Evolutionary conservation across 495 filamentous ascomycete genomes (phyloP).

Genomic region (Lichina pygmaea): DNA sequence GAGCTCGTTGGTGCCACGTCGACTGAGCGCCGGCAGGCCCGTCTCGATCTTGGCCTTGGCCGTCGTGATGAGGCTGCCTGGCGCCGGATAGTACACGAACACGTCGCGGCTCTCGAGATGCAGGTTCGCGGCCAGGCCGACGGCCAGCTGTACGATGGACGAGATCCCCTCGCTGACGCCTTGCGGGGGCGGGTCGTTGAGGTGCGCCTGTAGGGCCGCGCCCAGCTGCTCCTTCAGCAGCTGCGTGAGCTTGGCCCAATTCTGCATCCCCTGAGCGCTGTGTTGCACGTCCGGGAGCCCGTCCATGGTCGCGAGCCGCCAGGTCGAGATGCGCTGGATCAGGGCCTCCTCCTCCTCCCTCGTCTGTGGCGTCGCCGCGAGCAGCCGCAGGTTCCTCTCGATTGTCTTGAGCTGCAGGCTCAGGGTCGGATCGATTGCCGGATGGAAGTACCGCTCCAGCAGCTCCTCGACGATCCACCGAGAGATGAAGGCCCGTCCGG

Average conservation of each 20-base stretch:
- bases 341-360: constrained; percentile 79
- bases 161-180: constrained; percentile 58
- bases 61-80: constrained; percentile 35
- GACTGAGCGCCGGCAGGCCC: constrained; percentile 41
- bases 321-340: constrained; percentile 64
- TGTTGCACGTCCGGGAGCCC: constrained; percentile 38
- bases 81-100: constrained; percentile 55
- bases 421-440: constrained; percentile 45
- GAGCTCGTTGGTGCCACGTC: constrained; percentile 18
- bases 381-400: constrained; percentile 65
- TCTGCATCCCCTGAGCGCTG: constrained; percentile 26
- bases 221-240: constrained; percentile 44
- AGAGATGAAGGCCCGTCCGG: constrained; percentile 74
- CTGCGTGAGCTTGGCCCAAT: constrained; percentile 37
- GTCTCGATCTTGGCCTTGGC: constrained; percentile 68
- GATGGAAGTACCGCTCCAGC: constrained; percentile 79
- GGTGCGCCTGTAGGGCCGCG: constrained; percentile 35
- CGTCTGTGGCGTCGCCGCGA: constrained; percentile 37
- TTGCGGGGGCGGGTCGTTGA: constrained; percentile 45
- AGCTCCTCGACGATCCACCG: constrained; percentile 81
- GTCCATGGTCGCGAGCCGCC: constrained; percentile 82
- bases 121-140: constrained; percentile 63
- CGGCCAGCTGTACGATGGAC: constrained; percentile 82
- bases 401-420: constrained; percentile 60
- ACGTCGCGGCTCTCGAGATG: constrained; percentile 84